Conservation (phyloP, 257 asterid genomes). For the Euphrasia confusa region DNA sequence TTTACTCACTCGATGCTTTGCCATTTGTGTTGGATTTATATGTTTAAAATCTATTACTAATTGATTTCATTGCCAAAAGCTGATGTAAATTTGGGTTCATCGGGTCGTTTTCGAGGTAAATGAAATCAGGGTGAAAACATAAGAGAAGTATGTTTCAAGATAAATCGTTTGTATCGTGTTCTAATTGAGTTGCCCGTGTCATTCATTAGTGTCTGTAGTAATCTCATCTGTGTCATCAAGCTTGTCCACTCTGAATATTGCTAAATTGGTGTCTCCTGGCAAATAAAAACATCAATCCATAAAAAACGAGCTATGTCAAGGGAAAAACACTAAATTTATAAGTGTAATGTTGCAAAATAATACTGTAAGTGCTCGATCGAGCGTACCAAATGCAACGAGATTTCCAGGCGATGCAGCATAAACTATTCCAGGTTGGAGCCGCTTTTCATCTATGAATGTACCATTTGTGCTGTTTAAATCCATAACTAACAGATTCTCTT, state of each 20-base stretch:
- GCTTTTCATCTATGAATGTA: conserved; percentile 63
- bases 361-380: not conserved
- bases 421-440: conserved; percentile 72
- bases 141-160: too few species aligned
- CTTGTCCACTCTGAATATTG: conserved; percentile 62
- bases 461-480: conserved; percentile 96
- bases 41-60: too few species aligned
- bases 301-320: not conserved
- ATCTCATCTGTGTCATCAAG: conserved; percentile 36
- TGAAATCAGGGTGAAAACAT: too few species aligned
- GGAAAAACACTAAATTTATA: not conserved
- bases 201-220: conserved; percentile 28
- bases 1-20: too few species aligned
- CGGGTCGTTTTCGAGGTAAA: too few species aligned
- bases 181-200: not conserved
- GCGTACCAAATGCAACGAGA: conserved; percentile 62
- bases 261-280: conserved; percentile 71
- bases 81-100: too few species aligned
- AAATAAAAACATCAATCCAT: not conserved
- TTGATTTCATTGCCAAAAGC: too few species aligned
- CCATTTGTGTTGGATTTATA: too few species aligned
- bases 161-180: too few species aligned
- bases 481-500: conserved; percentile 56
- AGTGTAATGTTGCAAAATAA: not conserved
- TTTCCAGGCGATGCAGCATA: conserved; percentile 67